Base-by-base conservation (phyloP, 495 filamentous ascomycete genomes). In the Choiromyces venosus region DNA sequence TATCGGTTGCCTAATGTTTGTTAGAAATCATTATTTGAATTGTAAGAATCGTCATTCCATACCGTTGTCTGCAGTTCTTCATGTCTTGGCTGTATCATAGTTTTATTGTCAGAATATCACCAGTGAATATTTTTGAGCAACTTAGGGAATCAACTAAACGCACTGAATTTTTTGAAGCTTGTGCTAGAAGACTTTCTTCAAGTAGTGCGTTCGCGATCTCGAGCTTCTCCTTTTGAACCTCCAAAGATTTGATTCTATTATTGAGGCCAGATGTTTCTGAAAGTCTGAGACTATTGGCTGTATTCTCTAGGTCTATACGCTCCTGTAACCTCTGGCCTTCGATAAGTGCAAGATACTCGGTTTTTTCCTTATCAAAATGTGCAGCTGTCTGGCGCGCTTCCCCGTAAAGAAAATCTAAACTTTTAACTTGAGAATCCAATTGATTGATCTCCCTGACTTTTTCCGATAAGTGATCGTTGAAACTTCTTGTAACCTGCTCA, bases 241-340 rank as follows among this genome's bases (percentile, higher is more conserved):
- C 76, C 8, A 79, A 64, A 36, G 77, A 68, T 52, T 71, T 79
- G 38, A 79, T 79, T 37, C 78, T 76, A 35, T 78, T 79, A 37
- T 79, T 73, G 65, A 79, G 68, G 39, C 44, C 71, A 14, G 75
- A 77, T n/a, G 75, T 75, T 72, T 79, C 77, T 16, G 56, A 71
- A 42, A 79, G 76, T 19, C 77, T 71, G 67, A 78, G 69, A 38
- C 71, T 73, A 67, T 78, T 79, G 66, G 77, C 77, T 14, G 71
- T 79, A 18, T 73, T 79, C 56, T 79, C 76, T 61, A 78, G 68
- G 5, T 69, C 72, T 38, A 77, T 77, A 35, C 75, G 75, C 67
- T 77, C 75, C 37, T 77, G 76, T 64, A 77, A 71, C 36, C 69
- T 78, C 66, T 80, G 77, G 16, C 72, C 66, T 37, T 72, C 76